These are phyloP conservation scores for Haplosporangium gracile DNA, from an alignment of 192 early-diverging fungal species.

Conservation along the genomic window DNA sequence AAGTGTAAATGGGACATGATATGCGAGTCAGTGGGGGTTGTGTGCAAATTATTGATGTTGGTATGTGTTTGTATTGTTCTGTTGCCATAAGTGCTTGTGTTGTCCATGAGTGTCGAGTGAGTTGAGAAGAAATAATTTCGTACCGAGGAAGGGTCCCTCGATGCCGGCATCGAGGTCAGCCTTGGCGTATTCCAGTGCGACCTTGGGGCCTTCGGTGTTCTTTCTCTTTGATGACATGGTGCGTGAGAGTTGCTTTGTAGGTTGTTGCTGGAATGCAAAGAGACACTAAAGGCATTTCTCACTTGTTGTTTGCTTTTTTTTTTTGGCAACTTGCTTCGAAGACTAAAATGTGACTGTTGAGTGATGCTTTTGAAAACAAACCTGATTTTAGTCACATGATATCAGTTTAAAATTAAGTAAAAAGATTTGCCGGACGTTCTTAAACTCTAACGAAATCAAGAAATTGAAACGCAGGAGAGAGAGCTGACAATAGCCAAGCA, in stretches of 20 bases:
- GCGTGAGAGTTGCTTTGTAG: not conserved
- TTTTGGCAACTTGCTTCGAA: not conserved
- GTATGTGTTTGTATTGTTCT: not conserved
- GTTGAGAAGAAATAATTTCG: not conserved
- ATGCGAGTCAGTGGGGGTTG: not conserved
- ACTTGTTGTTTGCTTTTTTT: not conserved
- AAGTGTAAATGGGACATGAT: not conserved
- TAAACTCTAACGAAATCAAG: too few relatives aligned
- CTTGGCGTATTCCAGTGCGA: conserved; percentile 34
- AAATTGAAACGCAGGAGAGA: too few relatives aligned
- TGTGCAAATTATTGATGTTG: not conserved
- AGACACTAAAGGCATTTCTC: not conserved
- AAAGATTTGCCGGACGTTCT: not conserved
- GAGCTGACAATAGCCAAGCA: too few relatives aligned
- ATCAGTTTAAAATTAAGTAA: not conserved
- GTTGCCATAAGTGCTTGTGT: not conserved
- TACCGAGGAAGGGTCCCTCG: conserved; percentile 53
- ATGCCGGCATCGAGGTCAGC: conserved; percentile 37
- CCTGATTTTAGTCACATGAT: not conserved
- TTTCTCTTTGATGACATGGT: conserved; percentile 54
- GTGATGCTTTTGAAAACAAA: not conserved
- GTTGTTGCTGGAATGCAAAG: conserved; percentile 4
- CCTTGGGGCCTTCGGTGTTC: conserved; percentile 24
- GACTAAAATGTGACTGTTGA: not conserved
- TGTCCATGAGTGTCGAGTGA: not conserved